Evolutionary conservation across 495 filamentous ascomycete species (phyloP).

Genomic region (Penicillium roqueforti): DNA sequence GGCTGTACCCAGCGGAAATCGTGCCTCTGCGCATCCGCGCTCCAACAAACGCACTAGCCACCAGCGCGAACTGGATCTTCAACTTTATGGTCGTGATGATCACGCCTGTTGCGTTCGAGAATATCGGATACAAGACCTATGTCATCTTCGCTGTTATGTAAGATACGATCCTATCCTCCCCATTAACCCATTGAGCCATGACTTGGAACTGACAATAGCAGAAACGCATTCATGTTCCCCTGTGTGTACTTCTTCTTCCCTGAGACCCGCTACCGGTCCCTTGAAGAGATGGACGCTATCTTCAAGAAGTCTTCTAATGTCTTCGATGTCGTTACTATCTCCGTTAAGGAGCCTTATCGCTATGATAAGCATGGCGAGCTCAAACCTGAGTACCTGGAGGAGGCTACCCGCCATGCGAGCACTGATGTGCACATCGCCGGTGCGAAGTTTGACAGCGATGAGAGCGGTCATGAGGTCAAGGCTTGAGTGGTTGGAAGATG

Average conservation of each 20-base stretch:
- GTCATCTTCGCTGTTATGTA: slow-evolving; percentile 54
- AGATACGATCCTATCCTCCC: neutral
- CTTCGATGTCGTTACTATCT: slow-evolving; percentile 57
- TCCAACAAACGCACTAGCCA: slow-evolving; percentile 19
- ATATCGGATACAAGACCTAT: slow-evolving; percentile 63
- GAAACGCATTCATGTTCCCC: slow-evolving; percentile 26
- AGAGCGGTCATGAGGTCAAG: slow-evolving; percentile 31
- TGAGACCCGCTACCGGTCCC: slow-evolving; percentile 62
- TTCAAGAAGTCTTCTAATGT: slow-evolving; percentile 56
- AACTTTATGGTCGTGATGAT: slow-evolving; percentile 62
- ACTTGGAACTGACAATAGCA: neutral
- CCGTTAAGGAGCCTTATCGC: slow-evolving; percentile 54
- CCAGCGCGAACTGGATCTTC: slow-evolving; percentile 50
- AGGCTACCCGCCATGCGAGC: slow-evolving; percentile 13
- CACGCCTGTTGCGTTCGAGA: slow-evolving; percentile 57
- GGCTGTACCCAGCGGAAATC: slow-evolving; percentile 67
- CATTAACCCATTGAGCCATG: neutral
- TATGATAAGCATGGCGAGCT: slow-evolving; percentile 68
- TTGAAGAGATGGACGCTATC: slow-evolving; percentile 72
- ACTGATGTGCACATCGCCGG: slow-evolving; percentile 12
- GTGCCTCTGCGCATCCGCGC: slow-evolving; percentile 31
- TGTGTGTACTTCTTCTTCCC: slow-evolving; percentile 63
- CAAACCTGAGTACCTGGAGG: slow-evolving; percentile 29
- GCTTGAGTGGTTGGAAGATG: neutral
- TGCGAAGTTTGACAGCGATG: slow-evolving; percentile 32